phyloP scores from a whole-genome alignment of 768 basidiomycete species.

The Rhodotorula graminis region DNA sequence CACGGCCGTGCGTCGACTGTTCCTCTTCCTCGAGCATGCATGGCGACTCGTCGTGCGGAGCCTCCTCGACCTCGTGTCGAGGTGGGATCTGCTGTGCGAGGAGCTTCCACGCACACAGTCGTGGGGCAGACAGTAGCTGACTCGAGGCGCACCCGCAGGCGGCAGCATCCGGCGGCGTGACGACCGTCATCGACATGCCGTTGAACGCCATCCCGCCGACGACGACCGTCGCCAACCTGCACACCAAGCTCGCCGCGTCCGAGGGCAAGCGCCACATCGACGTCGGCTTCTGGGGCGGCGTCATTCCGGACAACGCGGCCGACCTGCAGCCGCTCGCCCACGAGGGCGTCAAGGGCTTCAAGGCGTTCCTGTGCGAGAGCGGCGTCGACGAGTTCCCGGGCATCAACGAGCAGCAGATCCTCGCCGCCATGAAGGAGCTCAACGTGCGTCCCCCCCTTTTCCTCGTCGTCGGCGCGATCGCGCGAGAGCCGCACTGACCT shows the following conservation, averaged over 20 bases:
- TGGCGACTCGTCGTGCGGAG: not conserved
- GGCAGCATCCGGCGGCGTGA: constrained; percentile 89
- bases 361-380: constrained; percentile 92
- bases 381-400: constrained; percentile 96
- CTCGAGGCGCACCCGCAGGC: constrained; percentile 53
- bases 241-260: constrained; percentile 67
- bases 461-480: not conserved
- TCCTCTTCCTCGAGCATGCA: too few relatives aligned
- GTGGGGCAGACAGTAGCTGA: too few relatives aligned
- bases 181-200: constrained; percentile 95
- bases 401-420: constrained; percentile 66
- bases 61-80: too few relatives aligned
- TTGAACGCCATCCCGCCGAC: constrained; percentile 96
- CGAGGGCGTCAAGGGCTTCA: constrained; percentile 88
- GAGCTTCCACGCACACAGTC: too few relatives aligned
- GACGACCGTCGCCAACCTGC: constrained; percentile 71
- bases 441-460: constrained; percentile 52
- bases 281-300: constrained; percentile 91
- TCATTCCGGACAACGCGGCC: constrained; percentile 79
- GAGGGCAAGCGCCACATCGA: constrained; percentile 69
- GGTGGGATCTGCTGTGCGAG: too few relatives aligned
- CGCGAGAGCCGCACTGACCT: too few relatives aligned
- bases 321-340: constrained; percentile 70
- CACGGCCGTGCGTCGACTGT: constrained; percentile 29
- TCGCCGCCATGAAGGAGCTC: constrained; percentile 65